Conservation (phyloP, 768 basidiomycete genomes). For the Boletales sp. region DNA sequence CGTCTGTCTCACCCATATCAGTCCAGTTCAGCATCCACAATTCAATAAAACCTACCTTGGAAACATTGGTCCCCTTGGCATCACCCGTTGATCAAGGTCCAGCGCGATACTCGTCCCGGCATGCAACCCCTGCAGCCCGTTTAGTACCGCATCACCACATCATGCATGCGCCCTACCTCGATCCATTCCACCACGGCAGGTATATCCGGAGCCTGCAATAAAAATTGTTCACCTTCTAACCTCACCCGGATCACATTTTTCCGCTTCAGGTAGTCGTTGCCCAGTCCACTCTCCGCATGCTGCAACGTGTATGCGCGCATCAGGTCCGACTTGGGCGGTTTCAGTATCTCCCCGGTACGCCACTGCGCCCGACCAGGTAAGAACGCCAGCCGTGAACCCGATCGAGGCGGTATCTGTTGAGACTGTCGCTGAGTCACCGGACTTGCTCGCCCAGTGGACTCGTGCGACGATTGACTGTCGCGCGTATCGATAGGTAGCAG, state of each 20-base stretch:
- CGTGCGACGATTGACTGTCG: constrained; percentile 18
- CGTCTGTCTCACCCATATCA: constrained; percentile 13
- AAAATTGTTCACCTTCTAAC: constrained; percentile 94
- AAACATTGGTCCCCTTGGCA: constrained; percentile 88
- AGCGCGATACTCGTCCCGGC: constrained; percentile 88
- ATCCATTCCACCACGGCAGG: constrained; percentile 92
- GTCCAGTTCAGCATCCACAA: background rate
- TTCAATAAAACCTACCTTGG: constrained; percentile 50
- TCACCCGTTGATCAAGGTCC: constrained; percentile 86
- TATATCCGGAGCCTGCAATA: constrained; percentile 84
- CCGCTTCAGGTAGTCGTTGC: constrained; percentile 91
- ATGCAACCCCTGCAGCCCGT: constrained; percentile 68
- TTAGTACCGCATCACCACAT: constrained; percentile 1
- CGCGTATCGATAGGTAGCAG: constrained; percentile 21
- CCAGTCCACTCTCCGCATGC: constrained; percentile 89
- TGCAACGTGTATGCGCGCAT: constrained; percentile 79
- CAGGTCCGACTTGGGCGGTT: constrained; percentile 51
- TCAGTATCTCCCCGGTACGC: constrained; percentile 28
- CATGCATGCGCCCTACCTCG: constrained; percentile 55
- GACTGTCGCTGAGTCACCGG: constrained; percentile 14
- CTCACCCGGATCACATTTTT: constrained; percentile 91
- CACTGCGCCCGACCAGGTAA: constrained; percentile 16
- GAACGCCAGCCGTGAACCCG: constrained; percentile 21
- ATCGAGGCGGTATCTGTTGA: constrained; percentile 11
- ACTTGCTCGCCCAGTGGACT: constrained; percentile 9